Percentiles rank a stretch among this genome's conserved stretches.
Conservation (phyloP, 1,139 yeast genomes). For the Williopsis jadinii region DNA sequence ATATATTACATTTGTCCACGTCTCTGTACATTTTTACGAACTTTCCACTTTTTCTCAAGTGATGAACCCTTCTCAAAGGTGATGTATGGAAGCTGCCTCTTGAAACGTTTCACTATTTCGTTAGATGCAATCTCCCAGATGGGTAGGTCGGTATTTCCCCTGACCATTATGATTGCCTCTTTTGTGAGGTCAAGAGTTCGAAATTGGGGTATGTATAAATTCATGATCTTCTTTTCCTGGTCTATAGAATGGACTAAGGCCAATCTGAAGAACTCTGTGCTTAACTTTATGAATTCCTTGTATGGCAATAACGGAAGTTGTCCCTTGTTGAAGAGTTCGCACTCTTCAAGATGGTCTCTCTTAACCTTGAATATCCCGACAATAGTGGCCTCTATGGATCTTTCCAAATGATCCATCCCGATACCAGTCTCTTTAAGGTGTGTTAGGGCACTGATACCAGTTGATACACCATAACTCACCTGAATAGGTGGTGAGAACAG, state of each 20-base stretch:
- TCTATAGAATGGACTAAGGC: constrained; percentile 63
- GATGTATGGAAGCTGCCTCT: constrained; percentile 39
- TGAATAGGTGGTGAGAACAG: constrained; percentile 41
- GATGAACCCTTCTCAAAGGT: constrained; percentile 36
- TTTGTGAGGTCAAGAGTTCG: constrained; percentile 6
- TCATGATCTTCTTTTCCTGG: constrained; percentile 31
- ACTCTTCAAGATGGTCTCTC: constrained; percentile 4
- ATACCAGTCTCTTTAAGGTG: constrained; percentile 28
- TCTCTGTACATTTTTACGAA: constrained; percentile 57
- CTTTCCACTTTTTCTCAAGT: constrained; percentile 55
- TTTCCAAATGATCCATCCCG: constrained; percentile 29
- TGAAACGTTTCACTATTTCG: constrained; percentile 15
- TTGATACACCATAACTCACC: constrained; percentile 33
- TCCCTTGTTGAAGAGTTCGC: constrained; percentile 4
- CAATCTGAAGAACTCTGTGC: constrained; percentile 32
- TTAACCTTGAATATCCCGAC: constrained; percentile 39
- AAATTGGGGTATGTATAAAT: constrained; percentile 49
- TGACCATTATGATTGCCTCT: constrained; percentile 39
- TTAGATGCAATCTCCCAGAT: constrained; percentile 32
- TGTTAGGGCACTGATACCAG: constrained; percentile 23
- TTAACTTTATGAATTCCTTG: constrained; percentile 2
- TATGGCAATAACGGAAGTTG: constrained; percentile 9
- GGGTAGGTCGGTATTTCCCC: constrained; percentile 64
- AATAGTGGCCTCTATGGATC: constrained; percentile 47
- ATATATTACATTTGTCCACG: constrained; percentile 28